phyloP scores from a whole-genome alignment of 1,284 basidiomycete genomes.

The Rhodotorula sp. region DNA sequence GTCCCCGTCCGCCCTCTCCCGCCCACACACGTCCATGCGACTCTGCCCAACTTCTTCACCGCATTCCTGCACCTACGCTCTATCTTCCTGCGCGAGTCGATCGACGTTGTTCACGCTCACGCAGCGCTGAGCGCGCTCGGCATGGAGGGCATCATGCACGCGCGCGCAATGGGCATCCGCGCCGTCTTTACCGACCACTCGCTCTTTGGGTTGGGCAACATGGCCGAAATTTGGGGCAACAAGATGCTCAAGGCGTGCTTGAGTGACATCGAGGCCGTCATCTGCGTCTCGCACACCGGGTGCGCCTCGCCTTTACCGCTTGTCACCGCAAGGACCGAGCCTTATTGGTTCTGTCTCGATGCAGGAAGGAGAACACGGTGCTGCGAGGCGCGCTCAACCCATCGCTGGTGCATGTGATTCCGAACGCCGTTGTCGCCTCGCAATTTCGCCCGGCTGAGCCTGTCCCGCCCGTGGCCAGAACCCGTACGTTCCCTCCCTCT shows the following conservation, averaged over 20 bases:
- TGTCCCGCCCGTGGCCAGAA: conserved; percentile 57
- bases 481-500: conserved; percentile 57
- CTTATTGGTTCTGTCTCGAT: too few relatives aligned
- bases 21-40: conserved; percentile 73
- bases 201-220: conserved; percentile 93
- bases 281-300: conserved; percentile 98
- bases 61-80: conserved; percentile 87
- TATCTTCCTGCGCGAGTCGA: conserved; percentile 82
- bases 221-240: conserved; percentile 94
- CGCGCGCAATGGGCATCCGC: conserved; percentile 72
- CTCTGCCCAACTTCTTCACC: conserved; percentile 90
- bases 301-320: conserved; percentile 47
- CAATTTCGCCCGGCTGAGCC: conserved; percentile 70
- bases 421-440: conserved; percentile 87
- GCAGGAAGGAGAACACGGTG: conserved; percentile 79
- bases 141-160: conserved; percentile 88
- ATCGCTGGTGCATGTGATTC: conserved; percentile 80
- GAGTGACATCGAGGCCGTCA: conserved; percentile 86
- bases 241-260: conserved; percentile 85
- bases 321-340: too few relatives aligned
- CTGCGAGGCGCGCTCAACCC: conserved; percentile 77
- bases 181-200: conserved; percentile 97
- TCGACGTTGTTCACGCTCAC: conserved; percentile 88
- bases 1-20: conserved; percentile 80
- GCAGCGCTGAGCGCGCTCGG: conserved; percentile 85